phyloP scores from a whole-genome alignment of 768 basidiomycete species.

The Suillus americanus region DNA sequence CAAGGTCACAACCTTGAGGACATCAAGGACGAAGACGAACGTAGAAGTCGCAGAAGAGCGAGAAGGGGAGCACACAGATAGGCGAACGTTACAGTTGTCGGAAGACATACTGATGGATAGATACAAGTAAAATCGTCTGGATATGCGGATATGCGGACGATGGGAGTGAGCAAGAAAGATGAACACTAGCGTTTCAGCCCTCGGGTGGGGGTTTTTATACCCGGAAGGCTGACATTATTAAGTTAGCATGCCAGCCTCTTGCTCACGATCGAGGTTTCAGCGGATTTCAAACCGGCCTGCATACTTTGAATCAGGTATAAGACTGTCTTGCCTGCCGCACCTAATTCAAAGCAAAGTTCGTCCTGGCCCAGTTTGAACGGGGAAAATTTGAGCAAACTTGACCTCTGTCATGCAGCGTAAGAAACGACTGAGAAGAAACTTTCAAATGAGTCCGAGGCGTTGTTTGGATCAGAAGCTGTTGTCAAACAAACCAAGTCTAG shows the following conservation, averaged over 20 bases:
- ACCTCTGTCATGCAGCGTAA: neutral
- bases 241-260: neutral
- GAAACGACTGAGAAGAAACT: neutral
- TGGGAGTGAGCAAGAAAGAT: neutral
- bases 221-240: neutral
- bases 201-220: neutral
- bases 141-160: neutral
- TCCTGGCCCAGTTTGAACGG: neutral
- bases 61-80: neutral
- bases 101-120: neutral
- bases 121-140: neutral
- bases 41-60: neutral
- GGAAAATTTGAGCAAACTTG: neutral
- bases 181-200: neutral
- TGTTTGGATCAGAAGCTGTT: slow-evolving; percentile 1
- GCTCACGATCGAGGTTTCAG: neutral
- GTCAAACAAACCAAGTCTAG: neutral
- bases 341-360: neutral
- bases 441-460: neutral
- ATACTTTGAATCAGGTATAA: neutral
- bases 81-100: neutral
- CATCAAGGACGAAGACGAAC: neutral
- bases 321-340: neutral
- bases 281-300: neutral
- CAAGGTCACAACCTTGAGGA: neutral